phyloP scores from a whole-genome alignment of 2,329 filamentous ascomycete species.

The Pseudogymnoascus sp. region DNA sequence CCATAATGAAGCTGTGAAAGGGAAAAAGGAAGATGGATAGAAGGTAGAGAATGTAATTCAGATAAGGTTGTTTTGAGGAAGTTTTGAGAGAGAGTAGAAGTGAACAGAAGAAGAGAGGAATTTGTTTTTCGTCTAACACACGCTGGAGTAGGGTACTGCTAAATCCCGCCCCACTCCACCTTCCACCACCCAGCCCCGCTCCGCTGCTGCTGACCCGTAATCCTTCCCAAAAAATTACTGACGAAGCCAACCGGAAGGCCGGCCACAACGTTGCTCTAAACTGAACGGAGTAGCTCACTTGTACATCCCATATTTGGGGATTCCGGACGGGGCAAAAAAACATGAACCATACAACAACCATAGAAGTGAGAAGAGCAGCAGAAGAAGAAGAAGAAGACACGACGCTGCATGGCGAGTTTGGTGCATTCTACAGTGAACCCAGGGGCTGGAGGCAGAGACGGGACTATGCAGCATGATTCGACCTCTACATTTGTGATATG shows the following conservation, averaged over 20 bases:
- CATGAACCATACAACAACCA: slow-evolving; percentile 1
- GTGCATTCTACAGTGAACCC: background rate
- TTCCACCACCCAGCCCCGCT: background rate
- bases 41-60: background rate
- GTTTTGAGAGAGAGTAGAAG: slow-evolving; percentile 2
- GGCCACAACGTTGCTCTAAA: background rate
- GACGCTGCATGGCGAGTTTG: background rate
- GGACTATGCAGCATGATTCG: slow-evolving; percentile 5
- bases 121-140: slow-evolving; percentile 3
- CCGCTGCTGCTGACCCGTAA: background rate
- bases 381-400: background rate
- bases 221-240: background rate
- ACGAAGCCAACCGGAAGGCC: slow-evolving; percentile 7
- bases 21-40: background rate
- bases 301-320: background rate
- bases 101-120: slow-evolving; percentile 5
- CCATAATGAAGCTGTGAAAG: background rate
- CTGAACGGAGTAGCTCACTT: background rate
- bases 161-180: background rate
- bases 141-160: background rate
- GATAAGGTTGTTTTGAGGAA: slow-evolving; percentile 1
- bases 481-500: slow-evolving; percentile 17
- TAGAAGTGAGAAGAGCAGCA: background rate
- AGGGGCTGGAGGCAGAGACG: background rate
- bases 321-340: background rate